Conservation (phyloP, 495 filamentous ascomycete genomes). For the Parachaetomium inaequale region DNA sequence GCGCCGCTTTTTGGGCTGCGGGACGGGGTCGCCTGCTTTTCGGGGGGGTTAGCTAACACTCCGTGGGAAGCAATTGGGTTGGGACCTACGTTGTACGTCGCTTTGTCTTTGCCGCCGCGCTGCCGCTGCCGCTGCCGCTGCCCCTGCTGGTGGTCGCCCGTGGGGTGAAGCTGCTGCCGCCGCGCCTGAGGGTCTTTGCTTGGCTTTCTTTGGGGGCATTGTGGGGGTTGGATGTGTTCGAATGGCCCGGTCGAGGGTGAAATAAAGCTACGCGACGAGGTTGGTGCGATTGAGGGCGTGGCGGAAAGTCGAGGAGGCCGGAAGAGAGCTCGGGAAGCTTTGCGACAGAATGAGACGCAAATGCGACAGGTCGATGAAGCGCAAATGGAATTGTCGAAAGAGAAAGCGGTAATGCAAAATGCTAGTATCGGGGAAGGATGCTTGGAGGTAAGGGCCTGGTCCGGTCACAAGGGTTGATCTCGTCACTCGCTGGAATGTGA, state of each 20-base stretch:
- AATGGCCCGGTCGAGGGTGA: not conserved
- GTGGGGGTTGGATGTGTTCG: not conserved
- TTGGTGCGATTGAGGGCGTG: not conserved
- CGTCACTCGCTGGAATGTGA: slow-evolving; percentile 5
- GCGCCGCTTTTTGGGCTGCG: slow-evolving; percentile 57
- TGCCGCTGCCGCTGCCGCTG: not conserved
- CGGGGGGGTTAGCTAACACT: not conserved
- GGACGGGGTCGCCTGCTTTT: slow-evolving; percentile 71
- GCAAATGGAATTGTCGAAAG: slow-evolving; percentile 4
- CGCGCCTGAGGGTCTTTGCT: slow-evolving; percentile 1
- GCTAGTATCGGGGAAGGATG: slow-evolving; percentile 5
- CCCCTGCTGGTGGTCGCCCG: slow-evolving; percentile 2
- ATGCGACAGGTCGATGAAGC: not conserved
- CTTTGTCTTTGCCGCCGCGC: slow-evolving; percentile 17
- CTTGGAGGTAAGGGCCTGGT: not conserved
- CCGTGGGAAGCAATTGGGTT: not conserved
- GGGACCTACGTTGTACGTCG: slow-evolving; percentile 31
- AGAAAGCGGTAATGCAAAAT: slow-evolving; percentile 2
- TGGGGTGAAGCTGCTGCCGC: not conserved
- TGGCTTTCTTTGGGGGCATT: slow-evolving; percentile 16
- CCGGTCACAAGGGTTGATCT: not conserved
- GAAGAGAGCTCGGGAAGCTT: not conserved
- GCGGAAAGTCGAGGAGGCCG: not conserved
- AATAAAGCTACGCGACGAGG: slow-evolving; percentile 2
- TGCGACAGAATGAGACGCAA: slow-evolving; percentile 3